Evolutionary conservation across 2,329 filamentous ascomycete species (phyloP).

Genomic region (Tolypocladium capitatum): DNA sequence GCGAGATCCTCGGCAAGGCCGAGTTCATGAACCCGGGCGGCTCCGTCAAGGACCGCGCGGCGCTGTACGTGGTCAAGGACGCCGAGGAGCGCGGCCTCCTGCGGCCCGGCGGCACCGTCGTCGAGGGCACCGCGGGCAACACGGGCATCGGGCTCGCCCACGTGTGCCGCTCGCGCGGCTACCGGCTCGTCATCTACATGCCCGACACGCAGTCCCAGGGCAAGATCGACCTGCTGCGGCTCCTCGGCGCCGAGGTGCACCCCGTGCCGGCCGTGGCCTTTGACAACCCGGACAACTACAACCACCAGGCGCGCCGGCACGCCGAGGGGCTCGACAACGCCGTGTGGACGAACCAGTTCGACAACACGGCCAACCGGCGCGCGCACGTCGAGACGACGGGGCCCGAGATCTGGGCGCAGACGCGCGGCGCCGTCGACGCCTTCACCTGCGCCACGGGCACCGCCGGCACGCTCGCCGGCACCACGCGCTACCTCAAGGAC

Average conservation of each 20-base stretch:
- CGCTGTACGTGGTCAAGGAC: conserved; percentile 84
- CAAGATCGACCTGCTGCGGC: conserved; percentile 84
- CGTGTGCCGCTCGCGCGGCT: conserved; percentile 83
- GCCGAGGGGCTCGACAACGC: conserved; percentile 78
- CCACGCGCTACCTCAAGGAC: conserved; percentile 80
- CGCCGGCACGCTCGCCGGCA: conserved; percentile 78
- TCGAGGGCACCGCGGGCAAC: conserved; percentile 95
- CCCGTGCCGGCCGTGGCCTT: conserved; percentile 93
- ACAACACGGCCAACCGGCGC: conserved; percentile 85
- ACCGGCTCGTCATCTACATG: conserved; percentile 98
- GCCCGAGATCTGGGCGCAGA: conserved; percentile 95
- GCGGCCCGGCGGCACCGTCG: conserved; percentile 76
- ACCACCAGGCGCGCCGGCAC: conserved; percentile 85
- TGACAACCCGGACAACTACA: conserved; percentile 93
- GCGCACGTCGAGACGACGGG: conserved; percentile 96
- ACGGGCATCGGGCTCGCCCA: conserved; percentile 96
- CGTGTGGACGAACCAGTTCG: conserved; percentile 98
- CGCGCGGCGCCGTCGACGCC: conserved; percentile 70
- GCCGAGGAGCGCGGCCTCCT: conserved; percentile 81
- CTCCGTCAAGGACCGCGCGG: conserved; percentile 90
- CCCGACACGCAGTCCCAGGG: conserved; percentile 96
- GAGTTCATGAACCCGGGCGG: conserved; percentile 99
- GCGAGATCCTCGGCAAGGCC: conserved; percentile 88
- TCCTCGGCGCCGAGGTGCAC: conserved; percentile 89
- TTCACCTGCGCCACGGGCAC: conserved; percentile 95